Evolutionary conservation across 805 yeast genomes (phyloP), one percentile per base, ranked within the genome.

Genomic region (Candida nemodendra): DNA sequence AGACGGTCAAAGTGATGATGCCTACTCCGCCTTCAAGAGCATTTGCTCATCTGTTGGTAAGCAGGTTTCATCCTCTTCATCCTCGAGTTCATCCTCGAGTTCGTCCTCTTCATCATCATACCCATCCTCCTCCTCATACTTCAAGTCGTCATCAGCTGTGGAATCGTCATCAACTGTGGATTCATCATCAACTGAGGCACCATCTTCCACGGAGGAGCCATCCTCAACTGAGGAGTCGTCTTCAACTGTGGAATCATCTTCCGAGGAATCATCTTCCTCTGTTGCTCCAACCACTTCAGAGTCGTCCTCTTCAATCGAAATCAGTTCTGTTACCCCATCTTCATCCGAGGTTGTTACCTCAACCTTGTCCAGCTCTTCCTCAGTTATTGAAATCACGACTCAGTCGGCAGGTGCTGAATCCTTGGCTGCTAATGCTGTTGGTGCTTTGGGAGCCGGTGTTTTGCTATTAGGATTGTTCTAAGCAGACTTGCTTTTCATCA

Each of bases 11-110:
- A 69, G 79, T 27, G 76, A 64, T 34, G 57, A 69, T 37, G 96
- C 96, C 44, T 67, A 66, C 53, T 44, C 71, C 22, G 72, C 80
- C 15, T 84, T 86, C 61, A 57, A 74, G 56, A 47, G 61, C 41
- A 53, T 78, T 15, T 84, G 90, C 65, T 41, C 60, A 9, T 72
- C 67, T 44, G 70, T 65, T 48, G 69, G 72, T 41, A 71, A 66
- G 34, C 43, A 56, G 16, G 59, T 66, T 23, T 52, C 50, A 18
- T 17, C 18, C 9, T 8, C 22, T 14, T 36, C 44, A 4, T 54
- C 53, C 16, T 33, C 54, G 27, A 36, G 59, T 11, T 39, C 54
- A 17, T 39, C 66, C 6, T 41, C 65, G 6, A 46, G 72, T 9
- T 45, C 68, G 9, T 25, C 61, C 8, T 32, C 63, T 7, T 48